Evolutionary conservation across 257 asterid genomes (phyloP).

Genomic region (Solanum bukasovii): DNA sequence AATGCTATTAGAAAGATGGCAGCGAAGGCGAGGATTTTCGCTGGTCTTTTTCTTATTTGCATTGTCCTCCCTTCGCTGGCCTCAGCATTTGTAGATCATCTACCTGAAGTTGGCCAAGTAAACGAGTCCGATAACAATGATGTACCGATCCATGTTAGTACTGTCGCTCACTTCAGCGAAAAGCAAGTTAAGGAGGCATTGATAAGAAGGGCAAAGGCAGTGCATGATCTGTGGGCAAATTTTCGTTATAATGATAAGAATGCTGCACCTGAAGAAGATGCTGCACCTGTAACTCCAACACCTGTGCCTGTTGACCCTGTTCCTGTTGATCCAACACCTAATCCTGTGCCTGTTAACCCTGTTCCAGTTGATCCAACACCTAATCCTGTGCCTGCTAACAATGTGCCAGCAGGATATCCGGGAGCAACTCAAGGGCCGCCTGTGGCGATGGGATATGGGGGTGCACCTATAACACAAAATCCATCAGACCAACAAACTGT

Average conservation of each 20-base stretch:
- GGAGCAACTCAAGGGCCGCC: neutral
- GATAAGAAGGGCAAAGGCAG: neutral
- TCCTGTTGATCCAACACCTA: neutral
- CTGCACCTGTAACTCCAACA: neutral
- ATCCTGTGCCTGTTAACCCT: neutral
- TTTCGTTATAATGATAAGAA: neutral
- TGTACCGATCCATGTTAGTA: neutral
- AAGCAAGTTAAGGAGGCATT: neutral
- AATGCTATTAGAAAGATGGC: conserved; percentile 15
- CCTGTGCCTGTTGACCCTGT: neutral
- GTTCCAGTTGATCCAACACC: neutral
- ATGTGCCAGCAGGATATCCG: neutral
- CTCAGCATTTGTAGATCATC: conserved; percentile 7
- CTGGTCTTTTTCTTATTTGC: conserved; percentile 18
- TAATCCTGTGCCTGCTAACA: neutral
- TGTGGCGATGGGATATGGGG: neutral
- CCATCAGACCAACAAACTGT: neutral
- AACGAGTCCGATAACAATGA: neutral
- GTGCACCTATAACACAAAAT: neutral
- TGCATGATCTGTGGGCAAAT: neutral
- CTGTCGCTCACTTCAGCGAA: neutral
- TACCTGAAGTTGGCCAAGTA: neutral
- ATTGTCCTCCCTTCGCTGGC: conserved; percentile 30
- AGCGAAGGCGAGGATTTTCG: conserved; percentile 18
- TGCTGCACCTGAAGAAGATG: neutral